A percentile compares a stretch with the other conserved stretches of the same genome.
Evolutionary conservation across 169 alveolate species (phyloP).

Genomic region (Eimeria maxima): DNA sequence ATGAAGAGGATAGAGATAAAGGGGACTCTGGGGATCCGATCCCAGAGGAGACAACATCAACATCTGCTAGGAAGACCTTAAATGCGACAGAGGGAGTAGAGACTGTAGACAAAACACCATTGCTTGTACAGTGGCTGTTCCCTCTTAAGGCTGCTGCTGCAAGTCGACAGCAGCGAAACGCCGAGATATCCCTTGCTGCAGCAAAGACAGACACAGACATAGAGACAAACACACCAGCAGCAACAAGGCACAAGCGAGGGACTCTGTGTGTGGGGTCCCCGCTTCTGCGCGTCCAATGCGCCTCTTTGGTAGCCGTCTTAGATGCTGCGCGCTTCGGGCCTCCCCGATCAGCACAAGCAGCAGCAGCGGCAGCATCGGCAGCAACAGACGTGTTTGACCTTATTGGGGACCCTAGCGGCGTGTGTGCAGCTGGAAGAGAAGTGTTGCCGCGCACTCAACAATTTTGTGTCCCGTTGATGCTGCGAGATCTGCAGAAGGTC

Average conservation of each 20-base stretch:
- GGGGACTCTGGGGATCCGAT: not conserved
- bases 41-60: constrained; percentile 18
- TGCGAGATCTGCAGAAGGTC: constrained; percentile 69
- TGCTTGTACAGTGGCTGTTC: constrained; percentile 26
- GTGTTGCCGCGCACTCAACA: constrained; percentile 53
- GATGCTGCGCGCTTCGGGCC: constrained; percentile 68
- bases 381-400: not conserved
- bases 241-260: not conserved
- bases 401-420: not conserved
- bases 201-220: no score
- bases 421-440: constrained; percentile 47
- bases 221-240: not conserved
- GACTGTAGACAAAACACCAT: constrained; percentile 21
- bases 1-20: not conserved
- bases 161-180: not conserved
- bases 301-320: constrained; percentile 37
- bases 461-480: constrained; percentile 53
- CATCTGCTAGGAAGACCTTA: not conserved
- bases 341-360: not conserved
- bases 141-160: not conserved
- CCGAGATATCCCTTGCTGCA: not conserved
- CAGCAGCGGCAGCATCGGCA: not conserved
- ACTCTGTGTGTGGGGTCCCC: not conserved
- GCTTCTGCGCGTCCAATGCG: constrained; percentile 31
- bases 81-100: constrained; percentile 4